These are phyloP conservation scores for Aureobasidium sp. DNA, from an alignment of 2,329 filamentous ascomycete species.

Conservation along the genomic window DNA sequence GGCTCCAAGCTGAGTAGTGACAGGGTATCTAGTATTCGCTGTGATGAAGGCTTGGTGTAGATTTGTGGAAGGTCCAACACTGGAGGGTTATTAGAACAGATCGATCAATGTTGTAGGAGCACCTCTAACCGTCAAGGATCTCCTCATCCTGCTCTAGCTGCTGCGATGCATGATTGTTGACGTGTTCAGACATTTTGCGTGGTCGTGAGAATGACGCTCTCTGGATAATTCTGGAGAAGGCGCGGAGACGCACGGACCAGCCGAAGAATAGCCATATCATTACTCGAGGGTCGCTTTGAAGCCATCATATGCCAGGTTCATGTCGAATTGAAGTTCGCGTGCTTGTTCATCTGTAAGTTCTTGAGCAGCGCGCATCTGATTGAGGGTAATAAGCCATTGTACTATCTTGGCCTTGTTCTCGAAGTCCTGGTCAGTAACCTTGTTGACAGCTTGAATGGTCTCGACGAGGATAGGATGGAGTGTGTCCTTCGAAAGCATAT, in stretches of 20 bases:
- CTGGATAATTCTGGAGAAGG: conserved; percentile 10
- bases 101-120: conserved; percentile 25
- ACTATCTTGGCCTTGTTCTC: conserved; percentile 95
- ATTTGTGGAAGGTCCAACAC: conserved; percentile 75
- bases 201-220: background rate
- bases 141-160: conserved; percentile 23
- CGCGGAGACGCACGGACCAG: conserved; percentile 10
- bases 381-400: conserved; percentile 93
- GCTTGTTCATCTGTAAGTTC: conserved; percentile 82
- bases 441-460: conserved; percentile 94
- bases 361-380: conserved; percentile 95
- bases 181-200: background rate
- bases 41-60: conserved; percentile 65
- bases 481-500: conserved; percentile 88
- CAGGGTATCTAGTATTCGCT: conserved; percentile 59
- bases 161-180: conserved; percentile 16
- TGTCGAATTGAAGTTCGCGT: conserved; percentile 83
- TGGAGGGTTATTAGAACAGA: conserved; percentile 26
- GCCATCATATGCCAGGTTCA: conserved; percentile 87
- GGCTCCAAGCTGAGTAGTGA: conserved; percentile 59
- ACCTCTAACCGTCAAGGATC: conserved; percentile 31
- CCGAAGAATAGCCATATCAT: conserved; percentile 7
- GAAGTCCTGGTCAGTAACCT: conserved; percentile 91
- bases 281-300: conserved; percentile 69
- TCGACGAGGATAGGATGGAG: conserved; percentile 92